A percentile compares a stretch with the other conserved stretches of the same genome.
Conservation (phyloP, 148 eudicot genomes). For the Heliosperma pusillum region DNA sequence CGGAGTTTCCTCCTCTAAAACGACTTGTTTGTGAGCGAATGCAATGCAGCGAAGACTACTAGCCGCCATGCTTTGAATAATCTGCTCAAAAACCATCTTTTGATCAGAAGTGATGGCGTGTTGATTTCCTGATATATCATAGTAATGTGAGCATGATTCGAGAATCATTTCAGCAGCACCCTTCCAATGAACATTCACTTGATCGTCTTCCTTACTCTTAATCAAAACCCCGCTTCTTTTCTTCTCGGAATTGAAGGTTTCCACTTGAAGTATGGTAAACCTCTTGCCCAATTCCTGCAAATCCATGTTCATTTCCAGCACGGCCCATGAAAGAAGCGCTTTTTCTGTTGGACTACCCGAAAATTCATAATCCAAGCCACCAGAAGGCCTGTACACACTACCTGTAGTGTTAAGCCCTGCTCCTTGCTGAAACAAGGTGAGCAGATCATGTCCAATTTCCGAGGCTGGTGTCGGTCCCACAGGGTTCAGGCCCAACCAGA, state of each 20-base stretch:
- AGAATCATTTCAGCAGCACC: constrained; percentile 29
- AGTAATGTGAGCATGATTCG: constrained; percentile 18
- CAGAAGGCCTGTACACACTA: constrained; percentile 17
- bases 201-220: background rate
- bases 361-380: constrained; percentile 19
- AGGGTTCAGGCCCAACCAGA: constrained; percentile 25
- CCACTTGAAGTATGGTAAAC: constrained; percentile 17
- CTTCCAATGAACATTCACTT: constrained; percentile 22
- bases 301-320: constrained; percentile 21
- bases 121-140: constrained; percentile 18
- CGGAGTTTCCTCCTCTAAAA: background rate
- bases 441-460: constrained; percentile 12
- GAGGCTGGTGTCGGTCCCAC: background rate
- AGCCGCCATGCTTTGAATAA: constrained; percentile 26
- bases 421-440: constrained; percentile 21
- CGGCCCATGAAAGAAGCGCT: constrained; percentile 25
- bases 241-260: constrained; percentile 25
- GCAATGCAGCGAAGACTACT: constrained; percentile 29
- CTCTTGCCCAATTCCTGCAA: constrained; percentile 7
- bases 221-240: constrained; percentile 27
- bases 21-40: constrained; percentile 21
- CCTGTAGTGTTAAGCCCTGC: constrained; percentile 36
- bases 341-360: constrained; percentile 28
- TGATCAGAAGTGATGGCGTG: background rate
- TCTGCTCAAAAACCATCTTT: constrained; percentile 16